Evolutionary conservation across 768 basidiomycete genomes (phyloP).

Genomic region (Leccinum obscurum): DNA sequence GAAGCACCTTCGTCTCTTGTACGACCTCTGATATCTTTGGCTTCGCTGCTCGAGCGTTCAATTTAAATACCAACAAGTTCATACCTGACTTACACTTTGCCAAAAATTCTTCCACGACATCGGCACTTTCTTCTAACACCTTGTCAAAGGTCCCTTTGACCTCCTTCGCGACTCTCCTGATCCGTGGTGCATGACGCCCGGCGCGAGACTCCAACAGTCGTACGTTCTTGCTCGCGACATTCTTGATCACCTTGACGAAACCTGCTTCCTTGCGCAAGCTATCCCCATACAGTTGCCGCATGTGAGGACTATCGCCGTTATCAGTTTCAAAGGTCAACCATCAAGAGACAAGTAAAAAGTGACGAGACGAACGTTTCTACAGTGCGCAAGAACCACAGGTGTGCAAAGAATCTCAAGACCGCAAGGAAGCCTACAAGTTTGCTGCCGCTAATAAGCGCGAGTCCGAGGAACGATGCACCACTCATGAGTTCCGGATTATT

Average conservation of each 20-base stretch:
- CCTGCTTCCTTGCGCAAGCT: slow-evolving; percentile 94
- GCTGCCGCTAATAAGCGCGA: slow-evolving; percentile 88
- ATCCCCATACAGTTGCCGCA: slow-evolving; percentile 94
- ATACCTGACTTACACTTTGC: slow-evolving; percentile 67
- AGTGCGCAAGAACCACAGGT: slow-evolving; percentile 93
- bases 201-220: slow-evolving; percentile 73
- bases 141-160: slow-evolving; percentile 95
- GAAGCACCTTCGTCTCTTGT: slow-evolving; percentile 86
- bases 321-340: neutral
- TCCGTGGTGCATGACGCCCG: slow-evolving; percentile 79
- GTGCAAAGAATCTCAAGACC: slow-evolving; percentile 79
- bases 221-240: slow-evolving; percentile 82
- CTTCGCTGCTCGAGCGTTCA: slow-evolving; percentile 53
- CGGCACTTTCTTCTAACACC: slow-evolving; percentile 92
- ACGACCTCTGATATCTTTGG: slow-evolving; percentile 88
- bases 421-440: slow-evolving; percentile 89
- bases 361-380: slow-evolving; percentile 79
- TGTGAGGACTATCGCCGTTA: slow-evolving; percentile 75
- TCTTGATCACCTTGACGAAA: slow-evolving; percentile 97
- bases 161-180: slow-evolving; percentile 82
- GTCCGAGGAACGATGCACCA: slow-evolving; percentile 92
- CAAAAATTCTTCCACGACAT: slow-evolving; percentile 91
- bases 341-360: neutral
- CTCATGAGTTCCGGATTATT: slow-evolving; percentile 98
- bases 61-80: neutral